Evolutionary conservation across 192 early-diverging fungal genomes (phyloP).

Genomic region (Rhizophagus sp.): DNA sequence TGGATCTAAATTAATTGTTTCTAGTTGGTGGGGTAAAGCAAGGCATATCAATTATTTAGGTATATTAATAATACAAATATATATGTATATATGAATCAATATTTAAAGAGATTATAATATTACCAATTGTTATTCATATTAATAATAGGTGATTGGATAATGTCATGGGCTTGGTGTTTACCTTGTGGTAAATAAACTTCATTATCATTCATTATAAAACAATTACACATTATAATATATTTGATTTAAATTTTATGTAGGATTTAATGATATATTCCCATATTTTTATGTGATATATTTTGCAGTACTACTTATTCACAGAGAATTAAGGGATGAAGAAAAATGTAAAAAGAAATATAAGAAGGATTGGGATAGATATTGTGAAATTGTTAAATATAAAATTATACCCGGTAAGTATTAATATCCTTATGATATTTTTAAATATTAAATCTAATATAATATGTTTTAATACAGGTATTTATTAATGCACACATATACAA

Average conservation of each 20-base stretch:
- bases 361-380: constrained; percentile 90
- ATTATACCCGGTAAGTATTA: constrained; percentile 71
- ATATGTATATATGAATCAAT: background rate
- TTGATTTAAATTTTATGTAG: constrained; percentile 10
- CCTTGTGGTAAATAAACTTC: constrained; percentile 56
- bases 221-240: background rate
- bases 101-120: background rate
- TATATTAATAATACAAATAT: background rate
- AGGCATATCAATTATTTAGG: constrained; percentile 92
- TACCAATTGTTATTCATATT: background rate
- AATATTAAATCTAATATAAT: background rate
- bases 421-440: too few species aligned
- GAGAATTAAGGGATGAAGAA: constrained; percentile 84
- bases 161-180: constrained; percentile 87
- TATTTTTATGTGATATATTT: constrained; percentile 97
- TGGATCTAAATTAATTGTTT: constrained; percentile 78
- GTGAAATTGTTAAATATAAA: constrained; percentile 73
- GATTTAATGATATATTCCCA: constrained; percentile 76
- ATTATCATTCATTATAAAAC: background rate
- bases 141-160: constrained; percentile 87
- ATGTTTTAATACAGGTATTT: background rate
- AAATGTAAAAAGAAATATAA: constrained; percentile 93
- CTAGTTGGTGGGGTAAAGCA: constrained; percentile 95
- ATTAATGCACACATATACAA: background rate
- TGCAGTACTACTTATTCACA: constrained; percentile 85